phyloP scores from a whole-genome alignment of 352 stramenopile species.

The Pythium phragmitis region DNA sequence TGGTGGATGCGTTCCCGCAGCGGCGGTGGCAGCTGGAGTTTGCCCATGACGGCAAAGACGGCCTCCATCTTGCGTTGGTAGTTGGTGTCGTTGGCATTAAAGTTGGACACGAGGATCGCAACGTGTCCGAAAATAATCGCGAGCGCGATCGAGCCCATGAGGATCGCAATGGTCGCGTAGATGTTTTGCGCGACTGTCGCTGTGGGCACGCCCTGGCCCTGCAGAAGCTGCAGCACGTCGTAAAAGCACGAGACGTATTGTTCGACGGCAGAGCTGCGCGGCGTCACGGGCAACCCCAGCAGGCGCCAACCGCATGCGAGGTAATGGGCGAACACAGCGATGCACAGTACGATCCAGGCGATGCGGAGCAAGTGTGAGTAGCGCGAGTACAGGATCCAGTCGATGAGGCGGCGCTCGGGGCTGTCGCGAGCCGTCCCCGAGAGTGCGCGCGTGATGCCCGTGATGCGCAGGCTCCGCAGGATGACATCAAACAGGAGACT shows the following conservation, averaged over 20 bases:
- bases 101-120: conserved; percentile 60
- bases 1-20: conserved; percentile 65
- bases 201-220: conserved; percentile 46
- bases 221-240: conserved; percentile 42
- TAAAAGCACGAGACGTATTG: conserved; percentile 41
- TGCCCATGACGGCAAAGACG: conserved; percentile 57
- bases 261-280: background rate
- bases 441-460: conserved; percentile 36
- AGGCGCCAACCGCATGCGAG: conserved; percentile 45
- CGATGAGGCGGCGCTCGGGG: conserved; percentile 24
- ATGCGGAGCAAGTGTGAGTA: conserved; percentile 51
- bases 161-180: conserved; percentile 42
- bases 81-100: conserved; percentile 46
- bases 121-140: conserved; percentile 71
- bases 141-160: conserved; percentile 58
- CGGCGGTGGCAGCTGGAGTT: conserved; percentile 43
- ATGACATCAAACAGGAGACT: conserved; percentile 4
- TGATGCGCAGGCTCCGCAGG: conserved; percentile 22
- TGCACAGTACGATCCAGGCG: conserved; percentile 35
- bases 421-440: conserved; percentile 19
- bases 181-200: conserved; percentile 36
- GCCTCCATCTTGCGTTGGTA: conserved; percentile 75
- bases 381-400: conserved; percentile 49
- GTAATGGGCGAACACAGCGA: conserved; percentile 52
- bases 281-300: background rate